Evolutionary conservation across 768 basidiomycete species (phyloP).

Genomic region (Tephrocybe rancida): DNA sequence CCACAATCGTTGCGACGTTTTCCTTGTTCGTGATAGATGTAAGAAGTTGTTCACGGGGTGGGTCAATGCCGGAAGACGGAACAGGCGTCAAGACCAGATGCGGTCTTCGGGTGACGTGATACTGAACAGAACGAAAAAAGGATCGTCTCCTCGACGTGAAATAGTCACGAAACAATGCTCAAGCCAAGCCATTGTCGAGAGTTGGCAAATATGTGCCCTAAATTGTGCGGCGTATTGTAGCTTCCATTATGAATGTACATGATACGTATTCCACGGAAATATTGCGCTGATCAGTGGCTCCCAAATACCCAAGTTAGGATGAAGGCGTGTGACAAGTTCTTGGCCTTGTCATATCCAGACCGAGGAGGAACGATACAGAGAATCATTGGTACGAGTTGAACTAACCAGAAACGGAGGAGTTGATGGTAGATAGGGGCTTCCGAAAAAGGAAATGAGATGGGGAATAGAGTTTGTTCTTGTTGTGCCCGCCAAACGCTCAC

Average conservation of each 20-base stretch:
- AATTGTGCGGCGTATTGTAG: too few species aligned
- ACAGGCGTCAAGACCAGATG: background rate
- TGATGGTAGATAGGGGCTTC: slow-evolving; percentile 14
- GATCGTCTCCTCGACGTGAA: background rate
- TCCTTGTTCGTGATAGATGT: background rate
- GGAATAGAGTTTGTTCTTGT: slow-evolving; percentile 28
- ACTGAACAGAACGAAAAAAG: background rate
- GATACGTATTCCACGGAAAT: too few species aligned
- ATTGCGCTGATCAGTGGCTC: too few species aligned
- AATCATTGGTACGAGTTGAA: background rate
- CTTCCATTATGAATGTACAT: too few species aligned
- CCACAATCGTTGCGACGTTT: background rate
- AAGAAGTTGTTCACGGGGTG: background rate
- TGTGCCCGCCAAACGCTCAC: slow-evolving; percentile 30
- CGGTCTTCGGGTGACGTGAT: background rate
- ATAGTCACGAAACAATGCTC: too few species aligned
- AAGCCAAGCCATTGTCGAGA: too few species aligned
- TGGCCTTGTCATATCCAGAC: too few species aligned
- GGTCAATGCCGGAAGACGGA: background rate
- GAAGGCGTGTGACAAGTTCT: background rate
- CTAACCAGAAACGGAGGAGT: background rate
- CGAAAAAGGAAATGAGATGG: slow-evolving; percentile 18
- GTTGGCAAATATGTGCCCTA: too few species aligned
- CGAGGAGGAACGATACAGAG: background rate
- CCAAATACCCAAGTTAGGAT: too few species aligned